A percentile compares a stretch with the other conserved stretches of the same genome.
Conservation (phyloP, 2,329 filamentous ascomycete species). For the Corynespora cassiicola region DNA sequence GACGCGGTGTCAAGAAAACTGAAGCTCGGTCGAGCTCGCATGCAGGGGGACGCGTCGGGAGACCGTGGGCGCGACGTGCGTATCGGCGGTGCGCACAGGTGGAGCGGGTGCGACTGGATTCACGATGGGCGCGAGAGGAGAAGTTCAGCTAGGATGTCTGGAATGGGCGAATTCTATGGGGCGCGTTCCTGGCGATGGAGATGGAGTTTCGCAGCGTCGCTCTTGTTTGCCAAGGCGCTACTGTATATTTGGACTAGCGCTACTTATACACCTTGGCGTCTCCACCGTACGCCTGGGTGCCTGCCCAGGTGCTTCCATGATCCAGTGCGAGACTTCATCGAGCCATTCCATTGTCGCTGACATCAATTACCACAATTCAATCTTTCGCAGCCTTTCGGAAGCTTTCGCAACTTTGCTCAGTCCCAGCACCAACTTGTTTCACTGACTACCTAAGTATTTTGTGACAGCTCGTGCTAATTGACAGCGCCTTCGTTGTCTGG, state of each 20-base stretch:
- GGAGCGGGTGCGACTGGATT: conserved; percentile 2
- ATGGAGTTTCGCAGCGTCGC: conserved; percentile 22
- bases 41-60: conserved; percentile 37
- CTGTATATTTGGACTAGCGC: not conserved
- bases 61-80: conserved; percentile 1
- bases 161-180: conserved; percentile 3
- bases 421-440: too few relatives aligned
- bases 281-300: too few relatives aligned
- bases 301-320: too few relatives aligned
- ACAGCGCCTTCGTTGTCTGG: too few relatives aligned
- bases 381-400: too few relatives aligned
- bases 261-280: too few relatives aligned
- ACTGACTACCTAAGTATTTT: too few relatives aligned
- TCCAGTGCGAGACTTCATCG: not conserved
- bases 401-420: too few relatives aligned
- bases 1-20: conserved; percentile 28
- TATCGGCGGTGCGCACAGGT: conserved; percentile 11
- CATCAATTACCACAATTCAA: too few relatives aligned
- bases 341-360: too few relatives aligned
- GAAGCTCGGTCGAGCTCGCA: conserved; percentile 38
- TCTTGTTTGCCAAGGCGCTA: conserved; percentile 25
- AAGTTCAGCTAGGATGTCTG: conserved; percentile 5
- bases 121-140: conserved; percentile 5
- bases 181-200: conserved; percentile 30
- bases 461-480: too few relatives aligned